A percentile compares a stretch with the other conserved stretches of the same genome.
Evolutionary conservation across 2,329 filamentous ascomycete genomes (phyloP).

Genomic region (Colletotrichum acutatum): DNA sequence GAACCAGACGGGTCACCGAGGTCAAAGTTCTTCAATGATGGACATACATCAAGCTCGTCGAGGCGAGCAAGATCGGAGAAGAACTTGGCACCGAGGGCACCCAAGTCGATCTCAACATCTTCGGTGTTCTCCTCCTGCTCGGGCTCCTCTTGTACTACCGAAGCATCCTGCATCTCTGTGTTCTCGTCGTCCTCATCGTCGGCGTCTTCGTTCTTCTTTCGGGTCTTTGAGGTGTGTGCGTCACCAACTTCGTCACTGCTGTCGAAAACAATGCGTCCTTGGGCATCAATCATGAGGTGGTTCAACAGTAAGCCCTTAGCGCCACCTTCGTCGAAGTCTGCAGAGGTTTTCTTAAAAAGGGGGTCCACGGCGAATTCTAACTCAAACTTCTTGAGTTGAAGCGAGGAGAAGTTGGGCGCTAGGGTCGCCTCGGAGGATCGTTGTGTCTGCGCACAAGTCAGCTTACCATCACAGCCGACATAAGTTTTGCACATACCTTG

Average conservation of each 20-base stretch:
- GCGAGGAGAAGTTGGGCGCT: slow-evolving; percentile 84
- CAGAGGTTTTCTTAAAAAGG: slow-evolving; percentile 98
- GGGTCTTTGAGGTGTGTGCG: slow-evolving; percentile 52
- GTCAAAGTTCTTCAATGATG: slow-evolving; percentile 93
- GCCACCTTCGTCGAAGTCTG: slow-evolving; percentile 97
- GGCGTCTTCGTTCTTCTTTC: slow-evolving; percentile 49
- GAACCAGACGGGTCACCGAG: slow-evolving; percentile 87
- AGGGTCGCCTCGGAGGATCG: slow-evolving; percentile 93
- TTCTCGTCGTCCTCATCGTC: slow-evolving; percentile 52
- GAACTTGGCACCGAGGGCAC: slow-evolving; percentile 79
- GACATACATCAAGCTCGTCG: slow-evolving; percentile 91
- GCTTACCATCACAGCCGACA: slow-evolving; percentile 36
- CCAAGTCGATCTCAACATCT: slow-evolving; percentile 81
- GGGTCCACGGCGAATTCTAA: slow-evolving; percentile 97
- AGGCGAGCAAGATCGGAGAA: slow-evolving; percentile 83
- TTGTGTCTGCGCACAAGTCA: slow-evolving; percentile 59
- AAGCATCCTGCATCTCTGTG: slow-evolving; percentile 48
- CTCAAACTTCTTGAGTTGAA: slow-evolving; percentile 97
- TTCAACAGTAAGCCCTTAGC: slow-evolving; percentile 96
- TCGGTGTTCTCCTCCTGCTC: slow-evolving; percentile 54
- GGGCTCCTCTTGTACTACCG: slow-evolving; percentile 33
- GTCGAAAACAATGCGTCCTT: slow-evolving; percentile 96
- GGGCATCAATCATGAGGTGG: slow-evolving; percentile 92
- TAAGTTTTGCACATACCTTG: slow-evolving; percentile 65
- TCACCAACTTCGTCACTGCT: slow-evolving; percentile 88